These are phyloP conservation scores for Pezicula radicicola DNA, from an alignment of 2,329 filamentous ascomycete species.

Conservation along the genomic window DNA sequence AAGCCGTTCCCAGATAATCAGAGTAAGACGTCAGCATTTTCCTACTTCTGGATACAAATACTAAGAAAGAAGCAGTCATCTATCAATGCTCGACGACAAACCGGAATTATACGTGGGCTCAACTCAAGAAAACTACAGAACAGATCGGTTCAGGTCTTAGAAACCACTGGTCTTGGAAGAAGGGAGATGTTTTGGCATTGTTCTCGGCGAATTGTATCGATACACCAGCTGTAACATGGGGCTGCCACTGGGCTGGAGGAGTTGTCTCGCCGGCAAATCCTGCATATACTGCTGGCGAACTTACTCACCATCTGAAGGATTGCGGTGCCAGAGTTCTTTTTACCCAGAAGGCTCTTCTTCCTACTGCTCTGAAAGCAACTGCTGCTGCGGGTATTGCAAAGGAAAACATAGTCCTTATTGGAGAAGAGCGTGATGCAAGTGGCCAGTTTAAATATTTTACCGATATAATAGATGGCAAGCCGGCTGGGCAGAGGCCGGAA, in stretches of 20 bases:
- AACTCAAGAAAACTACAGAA: background rate
- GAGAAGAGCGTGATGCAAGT: conserved; percentile 58
- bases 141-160: conserved; percentile 74
- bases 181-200: conserved; percentile 74
- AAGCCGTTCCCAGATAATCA: conserved; percentile 1
- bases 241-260: conserved; percentile 76
- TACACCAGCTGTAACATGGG: conserved; percentile 71
- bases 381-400: conserved; percentile 63
- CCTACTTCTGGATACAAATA: background rate
- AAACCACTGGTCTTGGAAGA: conserved; percentile 69
- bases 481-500: conserved; percentile 58
- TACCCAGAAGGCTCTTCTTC: conserved; percentile 65
- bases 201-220: conserved; percentile 84
- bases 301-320: conserved; percentile 77
- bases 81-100: background rate
- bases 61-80: background rate
- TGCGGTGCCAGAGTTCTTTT: conserved; percentile 68
- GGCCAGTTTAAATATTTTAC: conserved; percentile 66
- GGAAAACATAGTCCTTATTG: conserved; percentile 71
- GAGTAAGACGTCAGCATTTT: background rate
- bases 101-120: background rate
- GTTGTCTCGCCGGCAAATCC: conserved; percentile 79
- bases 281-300: conserved; percentile 76
- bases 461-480: conserved; percentile 56
- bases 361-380: conserved; percentile 63